A percentile compares a stretch with the other conserved stretches of the same genome.
phyloP scores from a whole-genome alignment of 306 rosid genomes.

The Cicer cuneatum region DNA sequence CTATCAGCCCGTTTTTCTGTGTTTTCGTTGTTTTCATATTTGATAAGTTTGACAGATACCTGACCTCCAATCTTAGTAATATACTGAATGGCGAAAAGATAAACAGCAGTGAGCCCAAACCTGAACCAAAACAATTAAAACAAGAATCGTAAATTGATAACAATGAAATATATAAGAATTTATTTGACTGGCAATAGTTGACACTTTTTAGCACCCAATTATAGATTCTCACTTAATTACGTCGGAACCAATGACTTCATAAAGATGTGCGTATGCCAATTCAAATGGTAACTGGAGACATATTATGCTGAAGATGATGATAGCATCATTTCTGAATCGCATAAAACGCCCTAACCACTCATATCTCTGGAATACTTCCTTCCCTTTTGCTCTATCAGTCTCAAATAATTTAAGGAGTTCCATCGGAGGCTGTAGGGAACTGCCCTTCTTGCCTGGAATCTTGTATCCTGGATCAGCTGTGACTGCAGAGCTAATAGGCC shows the following conservation, averaged over 20 bases:
- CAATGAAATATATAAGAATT: constrained; percentile 27
- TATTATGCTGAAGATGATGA: constrained; percentile 81
- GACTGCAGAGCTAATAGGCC: constrained; percentile 70
- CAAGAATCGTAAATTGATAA: constrained; percentile 14
- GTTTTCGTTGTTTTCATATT: constrained; percentile 78
- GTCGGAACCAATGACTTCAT: constrained; percentile 68
- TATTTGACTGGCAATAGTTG: not conserved
- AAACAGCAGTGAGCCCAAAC: constrained; percentile 84
- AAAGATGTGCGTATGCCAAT: constrained; percentile 96
- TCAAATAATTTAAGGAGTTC: constrained; percentile 65
- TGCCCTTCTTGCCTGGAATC: constrained; percentile 56
- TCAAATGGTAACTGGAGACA: constrained; percentile 98
- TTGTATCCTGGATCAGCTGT: constrained; percentile 62
- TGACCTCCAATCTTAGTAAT: constrained; percentile 78
- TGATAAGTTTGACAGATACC: constrained; percentile 82
- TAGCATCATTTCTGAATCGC: constrained; percentile 88
- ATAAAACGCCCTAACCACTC: constrained; percentile 89
- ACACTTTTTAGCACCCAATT: constrained; percentile 9
- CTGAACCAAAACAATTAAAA: constrained; percentile 52
- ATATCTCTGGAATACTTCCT: constrained; percentile 67
- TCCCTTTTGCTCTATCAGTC: constrained; percentile 65
- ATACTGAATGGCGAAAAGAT: constrained; percentile 82
- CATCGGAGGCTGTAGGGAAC: constrained; percentile 56
- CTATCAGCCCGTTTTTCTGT: constrained; percentile 89
- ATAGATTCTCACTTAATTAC: constrained; percentile 67